phyloP scores from a whole-genome alignment of 2,329 filamentous ascomycete species.

The Stemphylium lycopersici region DNA sequence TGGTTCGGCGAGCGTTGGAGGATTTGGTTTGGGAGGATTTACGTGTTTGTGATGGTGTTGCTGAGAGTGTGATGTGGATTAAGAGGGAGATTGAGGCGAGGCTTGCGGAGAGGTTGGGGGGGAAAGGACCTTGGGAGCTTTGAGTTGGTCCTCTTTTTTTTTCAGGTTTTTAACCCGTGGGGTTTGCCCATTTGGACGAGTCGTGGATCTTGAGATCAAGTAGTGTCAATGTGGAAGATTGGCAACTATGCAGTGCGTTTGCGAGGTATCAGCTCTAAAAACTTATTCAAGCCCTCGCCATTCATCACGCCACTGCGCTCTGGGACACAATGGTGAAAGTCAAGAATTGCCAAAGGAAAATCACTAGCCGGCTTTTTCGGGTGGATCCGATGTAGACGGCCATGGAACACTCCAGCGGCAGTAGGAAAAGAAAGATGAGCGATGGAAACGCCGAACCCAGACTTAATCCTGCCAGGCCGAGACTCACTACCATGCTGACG shows the following conservation, averaged over 20 bases:
- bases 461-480: background rate
- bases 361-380: background rate
- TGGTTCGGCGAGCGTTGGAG: background rate
- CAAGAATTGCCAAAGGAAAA: background rate
- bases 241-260: too few species aligned
- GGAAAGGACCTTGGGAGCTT: background rate
- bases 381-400: constrained; percentile 4
- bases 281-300: background rate
- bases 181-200: background rate
- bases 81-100: background rate
- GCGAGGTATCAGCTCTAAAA: background rate
- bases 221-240: too few species aligned
- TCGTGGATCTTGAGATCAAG: too few species aligned
- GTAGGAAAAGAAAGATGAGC: background rate
- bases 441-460: background rate
- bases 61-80: background rate
- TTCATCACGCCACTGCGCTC: background rate
- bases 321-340: background rate
- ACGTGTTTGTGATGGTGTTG: background rate
- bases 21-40: background rate
- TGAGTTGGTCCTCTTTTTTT: too few species aligned
- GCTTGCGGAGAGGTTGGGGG: background rate
- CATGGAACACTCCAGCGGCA: background rate
- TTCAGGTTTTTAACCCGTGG: too few species aligned
- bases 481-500: background rate